Base-by-base conservation (phyloP, 352 stramenopile species). In the Globisporangium recalcitrans region DNA sequence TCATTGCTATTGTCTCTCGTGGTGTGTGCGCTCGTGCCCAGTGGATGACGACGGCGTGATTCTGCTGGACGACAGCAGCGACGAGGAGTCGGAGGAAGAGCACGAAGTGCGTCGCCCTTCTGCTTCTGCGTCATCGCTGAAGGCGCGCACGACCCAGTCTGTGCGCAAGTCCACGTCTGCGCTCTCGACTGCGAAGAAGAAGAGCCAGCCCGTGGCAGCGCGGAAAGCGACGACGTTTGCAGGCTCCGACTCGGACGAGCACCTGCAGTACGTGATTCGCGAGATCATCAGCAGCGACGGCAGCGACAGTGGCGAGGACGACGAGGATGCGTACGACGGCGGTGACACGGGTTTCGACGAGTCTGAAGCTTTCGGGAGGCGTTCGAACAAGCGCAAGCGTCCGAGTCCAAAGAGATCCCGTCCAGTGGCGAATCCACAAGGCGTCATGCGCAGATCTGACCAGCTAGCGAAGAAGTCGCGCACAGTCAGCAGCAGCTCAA, bases 31-130 rank as follows among this genome's bases (percentile, higher is more conserved):
- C 4, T 26, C 19, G 22, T 24, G 14, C 14, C 11, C 48, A 69
- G 63, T 69, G 56, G 57, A 69, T 31, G 49, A 52, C n/a, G 56
- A 69, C 36, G 63, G 63, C 21, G 57, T 64, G 26, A 69, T 69
- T 47, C 27, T 61, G 16, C 44, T 69, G 19, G 63, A 69, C 52
- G 48, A 29, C 49, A 64, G 56, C 38, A 67, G 62, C 47, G 31
- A 42, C 10, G 27, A 34, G 13, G 40, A 57, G 22, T 46, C 32
- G 9, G 53, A 60, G 10, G 47, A 63, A 10, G 61, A 56, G 14
- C 38, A 46, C 16, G 38, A 48, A 14, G 40, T 26, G 55, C 13
- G 46, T 4, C 16, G 26, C 6, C 21, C 24, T 55, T 8, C 49
- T 10, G 14, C 47, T 29, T 7, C 47, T 55, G 24, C 47, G 4